Conservation (phyloP, 352 stramenopile genomes). For the Phytophthora podocarpi region DNA sequence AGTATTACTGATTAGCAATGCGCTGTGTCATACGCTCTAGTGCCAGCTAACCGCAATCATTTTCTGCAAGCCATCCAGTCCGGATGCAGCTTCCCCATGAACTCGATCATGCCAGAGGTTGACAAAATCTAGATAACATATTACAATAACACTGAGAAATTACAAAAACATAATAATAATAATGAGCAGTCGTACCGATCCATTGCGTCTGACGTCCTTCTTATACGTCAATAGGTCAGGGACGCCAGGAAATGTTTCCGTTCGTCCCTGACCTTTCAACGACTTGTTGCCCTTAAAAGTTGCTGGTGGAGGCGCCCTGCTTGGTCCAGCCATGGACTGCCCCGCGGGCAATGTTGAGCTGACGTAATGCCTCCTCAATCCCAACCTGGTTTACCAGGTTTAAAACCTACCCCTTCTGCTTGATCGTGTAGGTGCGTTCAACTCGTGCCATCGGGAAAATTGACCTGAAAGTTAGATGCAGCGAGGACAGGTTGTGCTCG, state of each 20-base stretch:
- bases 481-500: not conserved
- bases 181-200: too few species aligned
- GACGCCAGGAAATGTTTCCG: slow-evolving; percentile 3
- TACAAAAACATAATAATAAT: not conserved
- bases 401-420: not conserved
- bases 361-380: not conserved
- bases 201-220: not conserved
- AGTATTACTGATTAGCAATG: slow-evolving; percentile 2
- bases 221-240: slow-evolving; percentile 1
- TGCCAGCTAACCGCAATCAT: not conserved
- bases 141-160: not conserved
- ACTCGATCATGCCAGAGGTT: not conserved
- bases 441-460: not conserved
- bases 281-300: not conserved
- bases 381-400: not conserved
- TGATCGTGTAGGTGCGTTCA: not conserved
- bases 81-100: not conserved
- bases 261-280: slow-evolving; percentile 1
- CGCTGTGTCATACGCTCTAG: slow-evolving; percentile 1
- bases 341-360: not conserved
- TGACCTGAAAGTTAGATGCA: not conserved
- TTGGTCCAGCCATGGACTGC: not conserved
- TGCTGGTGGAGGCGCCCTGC: not conserved
- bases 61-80: not conserved
- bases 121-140: not conserved